Evolutionary conservation across 257 asterid genomes (phyloP), one percentile per base, ranked within the genome.

Genomic region (Solanum rostratum): DNA sequence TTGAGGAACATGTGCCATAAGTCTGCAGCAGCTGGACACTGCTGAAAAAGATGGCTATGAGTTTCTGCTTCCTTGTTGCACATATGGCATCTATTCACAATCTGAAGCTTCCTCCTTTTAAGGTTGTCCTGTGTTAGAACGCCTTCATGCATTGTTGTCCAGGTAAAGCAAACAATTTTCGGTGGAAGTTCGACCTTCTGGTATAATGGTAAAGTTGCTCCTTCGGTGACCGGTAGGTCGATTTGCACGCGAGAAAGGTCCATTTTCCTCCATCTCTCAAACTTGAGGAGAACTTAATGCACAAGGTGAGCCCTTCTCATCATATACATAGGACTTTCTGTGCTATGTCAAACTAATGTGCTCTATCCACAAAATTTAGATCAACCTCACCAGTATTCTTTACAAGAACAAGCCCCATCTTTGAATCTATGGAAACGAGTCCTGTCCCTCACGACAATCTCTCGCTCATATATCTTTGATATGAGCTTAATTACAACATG

Each of bases 371-470:
- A 50, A 3, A 62, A 57, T 0, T 2, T 41, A 46, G 43, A 69
- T 59, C 49, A 43, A 65, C 33, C 54, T 95, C 90, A 96, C 99
- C 98, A 96, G 85, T 90, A 97, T 71, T 97, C 97, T 82, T 87
- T 87, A 57, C 98, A 95, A 43, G 98, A 93, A 86, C 98, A 97
- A 87, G 89, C 70, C 13, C 98, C 99, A 7, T 91, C 88, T 80
- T 66, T 91, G 87, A 97, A 94, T 83, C 94, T 92, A 55, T 97
- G 98, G 83, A 97, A 97, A 60, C 98, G 90, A 5, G 98, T 91
- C 39, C 98, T 92, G 71, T 97, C 99, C 87, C 99, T 92, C 39
- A 95, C 97, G 24, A 97, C 87, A 86, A 97, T 92, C 70, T 92
- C 98, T 66, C 97, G 86, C 57, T 73, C 74, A 22, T 97, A 95